These are phyloP conservation scores for Thelonectria blattea DNA, from an alignment of 2,329 filamentous ascomycete genomes.

Conservation along the genomic window DNA sequence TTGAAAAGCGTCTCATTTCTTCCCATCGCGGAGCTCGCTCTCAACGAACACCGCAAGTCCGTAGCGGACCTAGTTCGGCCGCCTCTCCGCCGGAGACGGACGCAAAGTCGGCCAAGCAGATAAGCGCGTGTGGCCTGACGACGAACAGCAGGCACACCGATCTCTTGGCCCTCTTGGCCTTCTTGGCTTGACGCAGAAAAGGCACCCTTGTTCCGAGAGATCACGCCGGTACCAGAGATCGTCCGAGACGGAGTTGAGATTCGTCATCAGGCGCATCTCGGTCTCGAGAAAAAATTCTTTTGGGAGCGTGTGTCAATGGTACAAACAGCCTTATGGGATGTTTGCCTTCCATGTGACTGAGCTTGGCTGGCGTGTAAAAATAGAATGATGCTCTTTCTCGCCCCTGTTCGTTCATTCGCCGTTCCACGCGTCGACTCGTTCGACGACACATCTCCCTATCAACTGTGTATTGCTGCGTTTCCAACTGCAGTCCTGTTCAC, in stretches of 20 bases:
- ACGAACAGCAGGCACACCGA: not conserved
- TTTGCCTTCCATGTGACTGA: not conserved
- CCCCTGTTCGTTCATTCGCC: not conserved
- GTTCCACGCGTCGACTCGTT: not conserved
- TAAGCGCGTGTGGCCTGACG: not conserved
- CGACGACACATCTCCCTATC: not conserved
- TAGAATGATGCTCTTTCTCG: not conserved
- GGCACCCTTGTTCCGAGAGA: not conserved
- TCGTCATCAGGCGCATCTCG: not conserved
- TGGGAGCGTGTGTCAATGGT: not conserved
- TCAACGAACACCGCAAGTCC: not conserved
- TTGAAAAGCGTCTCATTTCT: not conserved
- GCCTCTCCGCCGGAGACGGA: not conserved
- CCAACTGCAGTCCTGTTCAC: not conserved
- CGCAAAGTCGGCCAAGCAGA: not conserved
- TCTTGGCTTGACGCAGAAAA: not conserved
- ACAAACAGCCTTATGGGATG: not conserved
- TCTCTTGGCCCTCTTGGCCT: not conserved
- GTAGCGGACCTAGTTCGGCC: not conserved
- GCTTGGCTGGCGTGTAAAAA: not conserved
- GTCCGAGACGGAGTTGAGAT: not conserved
- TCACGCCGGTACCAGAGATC: not conserved
- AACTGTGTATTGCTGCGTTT: not conserved
- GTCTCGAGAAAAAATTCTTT: not conserved
- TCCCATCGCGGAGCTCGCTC: not conserved